Conservation (phyloP, 2,329 filamentous ascomycete species). For the Pestalotiopsis sp. region DNA sequence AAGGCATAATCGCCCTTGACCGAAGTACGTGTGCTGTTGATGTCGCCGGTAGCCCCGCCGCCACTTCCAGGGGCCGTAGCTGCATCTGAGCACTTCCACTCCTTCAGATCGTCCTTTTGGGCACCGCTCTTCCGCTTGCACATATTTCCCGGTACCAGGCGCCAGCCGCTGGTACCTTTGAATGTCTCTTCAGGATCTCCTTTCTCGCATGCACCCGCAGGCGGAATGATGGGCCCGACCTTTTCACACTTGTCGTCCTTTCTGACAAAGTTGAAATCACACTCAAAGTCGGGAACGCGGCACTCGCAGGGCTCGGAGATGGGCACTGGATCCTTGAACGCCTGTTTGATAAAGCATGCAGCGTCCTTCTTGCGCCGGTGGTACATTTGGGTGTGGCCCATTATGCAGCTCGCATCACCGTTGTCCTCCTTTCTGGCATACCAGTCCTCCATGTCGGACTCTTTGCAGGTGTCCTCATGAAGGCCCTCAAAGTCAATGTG, state of each 20-base stretch:
- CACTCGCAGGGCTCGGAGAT: slow-evolving; percentile 79
- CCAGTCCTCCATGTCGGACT: slow-evolving; percentile 86
- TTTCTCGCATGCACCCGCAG: slow-evolving; percentile 72
- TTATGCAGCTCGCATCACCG: slow-evolving; percentile 82
- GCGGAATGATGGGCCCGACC: slow-evolving; percentile 63
- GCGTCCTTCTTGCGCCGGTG: slow-evolving; percentile 82
- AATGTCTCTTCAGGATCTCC: slow-evolving; percentile 71
- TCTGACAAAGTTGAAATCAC: slow-evolving; percentile 87
- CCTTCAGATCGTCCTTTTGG: slow-evolving; percentile 72
- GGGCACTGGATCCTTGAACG: slow-evolving; percentile 78
- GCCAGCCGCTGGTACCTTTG: slow-evolving; percentile 86
- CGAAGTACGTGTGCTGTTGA: slow-evolving; percentile 59
- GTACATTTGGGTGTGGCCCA: slow-evolving; percentile 94
- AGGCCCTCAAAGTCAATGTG: slow-evolving; percentile 83
- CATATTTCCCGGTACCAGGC: slow-evolving; percentile 82
- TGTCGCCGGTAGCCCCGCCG: slow-evolving; percentile 65
- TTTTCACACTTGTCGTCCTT: slow-evolving; percentile 71
- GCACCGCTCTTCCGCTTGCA: slow-evolving; percentile 64
- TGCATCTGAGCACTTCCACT: slow-evolving; percentile 75
- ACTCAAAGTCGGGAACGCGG: slow-evolving; percentile 86
- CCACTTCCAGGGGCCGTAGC: slow-evolving; percentile 50
- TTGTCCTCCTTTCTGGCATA: slow-evolving; percentile 79
- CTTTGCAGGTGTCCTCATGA: slow-evolving; percentile 77
- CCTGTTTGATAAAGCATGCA: slow-evolving; percentile 84
- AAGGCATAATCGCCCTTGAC: slow-evolving; percentile 62